These are phyloP conservation scores for Paragyromitra xinjiangensis DNA, from an alignment of 495 filamentous ascomycete genomes.

Conservation along the genomic window DNA sequence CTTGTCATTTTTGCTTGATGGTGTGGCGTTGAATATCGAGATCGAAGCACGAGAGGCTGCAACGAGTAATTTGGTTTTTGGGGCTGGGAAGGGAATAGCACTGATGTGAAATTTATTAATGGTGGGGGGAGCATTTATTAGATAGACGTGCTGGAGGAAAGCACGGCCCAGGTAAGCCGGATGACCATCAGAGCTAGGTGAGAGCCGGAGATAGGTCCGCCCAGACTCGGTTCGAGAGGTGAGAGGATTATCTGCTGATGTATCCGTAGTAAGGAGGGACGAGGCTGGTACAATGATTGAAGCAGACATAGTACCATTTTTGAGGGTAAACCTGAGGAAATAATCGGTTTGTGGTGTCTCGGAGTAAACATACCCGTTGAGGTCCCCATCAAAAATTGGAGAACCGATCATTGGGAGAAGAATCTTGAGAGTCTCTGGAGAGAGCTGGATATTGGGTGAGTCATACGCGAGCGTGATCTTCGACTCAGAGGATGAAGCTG, in stretches of 20 bases:
- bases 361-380: conserved; percentile 54
- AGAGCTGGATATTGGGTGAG: conserved; percentile 49
- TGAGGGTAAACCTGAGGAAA: conserved; percentile 50
- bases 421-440: conserved; percentile 25
- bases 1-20: not conserved
- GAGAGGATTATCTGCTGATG: conserved; percentile 48
- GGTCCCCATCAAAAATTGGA: conserved; percentile 37
- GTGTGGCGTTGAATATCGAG: conserved; percentile 42
- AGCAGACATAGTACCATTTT: conserved; percentile 40
- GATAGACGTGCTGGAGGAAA: conserved; percentile 55
- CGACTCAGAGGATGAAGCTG: conserved; percentile 11
- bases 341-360: conserved; percentile 44
- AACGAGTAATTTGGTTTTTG: conserved; percentile 40
- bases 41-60: conserved; percentile 48
- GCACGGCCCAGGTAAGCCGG: conserved; percentile 53
- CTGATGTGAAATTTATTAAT: conserved; percentile 53
- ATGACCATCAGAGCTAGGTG: conserved; percentile 37
- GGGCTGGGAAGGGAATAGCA: conserved; percentile 44
- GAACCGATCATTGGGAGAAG: conserved; percentile 54
- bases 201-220: conserved; percentile 49
- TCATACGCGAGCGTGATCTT: conserved; percentile 50
- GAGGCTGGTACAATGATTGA: conserved; percentile 50
- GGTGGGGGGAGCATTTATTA: conserved; percentile 51
- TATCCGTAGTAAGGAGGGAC: conserved; percentile 48
- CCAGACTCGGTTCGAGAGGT: conserved; percentile 50